phyloP scores from a whole-genome alignment of 2,329 filamentous ascomycete genomes.

The Gremmenia infestans region DNA sequence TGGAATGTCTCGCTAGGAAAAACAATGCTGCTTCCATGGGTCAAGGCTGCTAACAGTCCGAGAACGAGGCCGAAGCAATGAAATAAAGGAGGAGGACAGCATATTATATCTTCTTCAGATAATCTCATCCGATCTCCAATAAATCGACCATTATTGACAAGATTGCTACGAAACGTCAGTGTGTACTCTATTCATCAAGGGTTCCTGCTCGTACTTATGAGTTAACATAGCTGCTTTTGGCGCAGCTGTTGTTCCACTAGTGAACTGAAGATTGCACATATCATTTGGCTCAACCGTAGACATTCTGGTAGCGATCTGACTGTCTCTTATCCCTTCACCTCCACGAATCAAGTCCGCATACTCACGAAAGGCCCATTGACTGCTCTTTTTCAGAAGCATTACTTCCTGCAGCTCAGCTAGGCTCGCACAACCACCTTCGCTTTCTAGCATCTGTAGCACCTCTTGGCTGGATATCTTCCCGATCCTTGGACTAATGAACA shows the following conservation, averaged over 20 bases:
- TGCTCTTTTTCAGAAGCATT: too few species aligned
- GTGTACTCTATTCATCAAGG: background rate
- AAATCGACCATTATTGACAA: constrained; percentile 63
- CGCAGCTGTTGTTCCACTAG: constrained; percentile 66
- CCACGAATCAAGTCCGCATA: too few species aligned
- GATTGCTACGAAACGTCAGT: constrained; percentile 17
- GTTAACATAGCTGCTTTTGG: constrained; percentile 74
- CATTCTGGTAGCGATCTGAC: background rate
- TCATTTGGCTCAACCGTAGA: constrained; percentile 45
- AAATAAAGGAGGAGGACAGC: constrained; percentile 60
- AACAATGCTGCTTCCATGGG: constrained; percentile 56
- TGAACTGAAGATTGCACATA: constrained; percentile 71
- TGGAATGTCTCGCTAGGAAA: constrained; percentile 65
- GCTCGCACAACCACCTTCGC: too few species aligned
- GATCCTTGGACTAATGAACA: constrained; percentile 47
- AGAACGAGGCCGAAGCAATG: constrained; percentile 70
- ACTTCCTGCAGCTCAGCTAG: too few species aligned
- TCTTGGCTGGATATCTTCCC: too few species aligned
- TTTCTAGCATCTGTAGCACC: too few species aligned
- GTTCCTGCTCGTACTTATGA: constrained; percentile 22
- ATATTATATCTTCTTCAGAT: constrained; percentile 56
- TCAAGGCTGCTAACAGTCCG: constrained; percentile 65
- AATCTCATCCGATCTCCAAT: constrained; percentile 64
- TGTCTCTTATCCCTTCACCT: too few species aligned
- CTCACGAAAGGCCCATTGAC: too few species aligned